phyloP scores from a whole-genome alignment of 495 filamentous ascomycete species.

The Lineolata rhizophorae region DNA sequence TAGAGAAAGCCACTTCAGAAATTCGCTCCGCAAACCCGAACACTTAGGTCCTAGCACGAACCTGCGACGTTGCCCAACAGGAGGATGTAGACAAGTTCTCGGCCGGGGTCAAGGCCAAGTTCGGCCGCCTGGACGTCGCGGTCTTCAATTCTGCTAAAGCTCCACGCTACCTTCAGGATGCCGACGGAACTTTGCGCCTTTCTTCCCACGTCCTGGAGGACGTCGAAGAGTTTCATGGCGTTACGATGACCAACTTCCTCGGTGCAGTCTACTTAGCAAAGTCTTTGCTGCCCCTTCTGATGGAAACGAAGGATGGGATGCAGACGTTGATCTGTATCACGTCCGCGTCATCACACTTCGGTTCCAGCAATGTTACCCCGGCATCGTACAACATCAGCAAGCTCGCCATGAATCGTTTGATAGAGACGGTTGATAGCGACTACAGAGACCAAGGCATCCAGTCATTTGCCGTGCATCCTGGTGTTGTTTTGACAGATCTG shows the following conservation, averaged over 20 bases:
- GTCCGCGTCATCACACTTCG: constrained; percentile 4
- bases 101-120: constrained; percentile 4
- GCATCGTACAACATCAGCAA: constrained; percentile 6
- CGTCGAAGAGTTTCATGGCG: constrained; percentile 8
- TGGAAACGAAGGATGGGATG: constrained; percentile 6
- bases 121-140: constrained; percentile 6
- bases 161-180: constrained; percentile 6
- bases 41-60: constrained; percentile 4
- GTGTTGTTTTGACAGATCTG: constrained; percentile 13
- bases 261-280: constrained; percentile 7
- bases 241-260: constrained; percentile 11
- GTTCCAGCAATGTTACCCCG: constrained; percentile 3
- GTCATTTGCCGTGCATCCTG: constrained; percentile 15
- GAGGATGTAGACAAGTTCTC: constrained; percentile 5
- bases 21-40: constrained; percentile 3
- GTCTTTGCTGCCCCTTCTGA: constrained; percentile 9
- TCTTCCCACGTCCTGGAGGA: constrained; percentile 5
- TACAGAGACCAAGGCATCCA: constrained; percentile 6
- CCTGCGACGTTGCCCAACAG: constrained; percentile 7
- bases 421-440: constrained; percentile 10
- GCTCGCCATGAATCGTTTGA: constrained; percentile 8
- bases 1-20: constrained; percentile 1
- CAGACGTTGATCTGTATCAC: constrained; percentile 10
- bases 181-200: constrained; percentile 1
- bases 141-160: constrained; percentile 9